phyloP scores from a whole-genome alignment of 139 green algal species.

The Pedinophyceae sp. region DNA sequence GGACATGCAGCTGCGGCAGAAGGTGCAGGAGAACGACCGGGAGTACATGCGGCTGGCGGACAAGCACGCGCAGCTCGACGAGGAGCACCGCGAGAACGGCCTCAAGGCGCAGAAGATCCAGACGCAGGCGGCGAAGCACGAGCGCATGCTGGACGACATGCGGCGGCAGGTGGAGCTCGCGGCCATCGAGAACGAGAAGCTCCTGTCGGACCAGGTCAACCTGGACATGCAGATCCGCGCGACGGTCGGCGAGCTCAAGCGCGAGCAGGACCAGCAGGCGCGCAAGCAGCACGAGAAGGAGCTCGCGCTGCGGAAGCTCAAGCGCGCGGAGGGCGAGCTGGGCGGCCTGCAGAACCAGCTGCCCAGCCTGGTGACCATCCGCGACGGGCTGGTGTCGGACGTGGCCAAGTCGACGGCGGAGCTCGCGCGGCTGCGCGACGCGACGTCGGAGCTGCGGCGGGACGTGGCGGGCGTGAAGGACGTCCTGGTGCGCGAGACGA shows the following conservation, averaged over 20 bases:
- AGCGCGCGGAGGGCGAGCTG: conserved; percentile 19
- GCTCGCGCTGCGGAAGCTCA: conserved; percentile 23
- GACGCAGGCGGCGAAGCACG: conserved; percentile 32
- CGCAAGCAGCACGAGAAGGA: conserved; percentile 23
- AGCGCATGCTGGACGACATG: conserved; percentile 40
- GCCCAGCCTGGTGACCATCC: conserved; percentile 9
- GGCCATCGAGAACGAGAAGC: conserved; percentile 44
- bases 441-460: background rate
- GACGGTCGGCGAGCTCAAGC: conserved; percentile 1
- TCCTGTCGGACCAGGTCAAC: conserved; percentile 31
- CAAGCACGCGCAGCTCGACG: background rate
- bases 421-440: conserved; percentile 9
- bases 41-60: conserved; percentile 11
- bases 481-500: conserved; percentile 20
- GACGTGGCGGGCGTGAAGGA: conserved; percentile 4
- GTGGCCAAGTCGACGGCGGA: conserved; percentile 11
- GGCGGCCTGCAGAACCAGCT: conserved; percentile 3
- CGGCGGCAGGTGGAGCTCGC: conserved; percentile 46
- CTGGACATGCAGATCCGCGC: conserved; percentile 20
- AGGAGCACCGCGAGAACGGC: background rate
- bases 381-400: conserved; percentile 8
- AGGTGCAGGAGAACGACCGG: background rate
- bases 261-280: conserved; percentile 6
- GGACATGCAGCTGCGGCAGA: background rate
- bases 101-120: conserved; percentile 5